Conservation (phyloP, 345 rosid genomes). For the Eutrema japonicum region DNA sequence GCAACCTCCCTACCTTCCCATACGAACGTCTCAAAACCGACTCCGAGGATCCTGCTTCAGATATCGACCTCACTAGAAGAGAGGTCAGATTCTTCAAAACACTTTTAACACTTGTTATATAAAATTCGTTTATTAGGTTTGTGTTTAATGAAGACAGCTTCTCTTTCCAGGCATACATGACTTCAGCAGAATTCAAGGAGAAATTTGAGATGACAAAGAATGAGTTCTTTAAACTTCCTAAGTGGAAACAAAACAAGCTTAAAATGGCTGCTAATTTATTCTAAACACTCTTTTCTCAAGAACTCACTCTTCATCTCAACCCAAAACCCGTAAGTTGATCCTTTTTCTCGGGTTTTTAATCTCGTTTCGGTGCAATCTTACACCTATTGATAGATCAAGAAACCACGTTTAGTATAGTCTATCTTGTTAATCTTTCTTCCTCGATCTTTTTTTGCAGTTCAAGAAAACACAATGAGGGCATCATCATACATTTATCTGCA, state of each 20-base stretch:
- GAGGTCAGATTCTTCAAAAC: constrained; percentile 60
- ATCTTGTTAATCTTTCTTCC: constrained; percentile 16
- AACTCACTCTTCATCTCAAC: constrained; percentile 40
- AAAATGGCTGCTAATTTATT: constrained; percentile 86
- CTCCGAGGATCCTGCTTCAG: constrained; percentile 69
- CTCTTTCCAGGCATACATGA: constrained; percentile 76
- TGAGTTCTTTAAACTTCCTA: constrained; percentile 84
- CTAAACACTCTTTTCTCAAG: constrained; percentile 47
- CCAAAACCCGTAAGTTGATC: constrained; percentile 35
- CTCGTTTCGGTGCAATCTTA: not conserved
- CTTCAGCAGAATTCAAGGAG: constrained; percentile 76
- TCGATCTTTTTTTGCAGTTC: constrained; percentile 31
- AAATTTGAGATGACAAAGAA: constrained; percentile 84
- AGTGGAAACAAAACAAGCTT: constrained; percentile 99
- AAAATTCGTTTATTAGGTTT: not conserved
- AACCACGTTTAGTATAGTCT: not conserved
- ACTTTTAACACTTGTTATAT: not conserved
- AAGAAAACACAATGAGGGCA: constrained; percentile 32
- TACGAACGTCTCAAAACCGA: constrained; percentile 73
- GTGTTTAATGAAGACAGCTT: constrained; percentile 8
- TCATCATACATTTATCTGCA: constrained; percentile 15
- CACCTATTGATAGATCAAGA: constrained; percentile 2
- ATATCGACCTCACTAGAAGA: constrained; percentile 87
- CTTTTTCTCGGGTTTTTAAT: not conserved
- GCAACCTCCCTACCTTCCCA: constrained; percentile 75